These are phyloP conservation scores for Carpinus fangiana DNA, from an alignment of 306 rosid genomes.

Conservation along the genomic window DNA sequence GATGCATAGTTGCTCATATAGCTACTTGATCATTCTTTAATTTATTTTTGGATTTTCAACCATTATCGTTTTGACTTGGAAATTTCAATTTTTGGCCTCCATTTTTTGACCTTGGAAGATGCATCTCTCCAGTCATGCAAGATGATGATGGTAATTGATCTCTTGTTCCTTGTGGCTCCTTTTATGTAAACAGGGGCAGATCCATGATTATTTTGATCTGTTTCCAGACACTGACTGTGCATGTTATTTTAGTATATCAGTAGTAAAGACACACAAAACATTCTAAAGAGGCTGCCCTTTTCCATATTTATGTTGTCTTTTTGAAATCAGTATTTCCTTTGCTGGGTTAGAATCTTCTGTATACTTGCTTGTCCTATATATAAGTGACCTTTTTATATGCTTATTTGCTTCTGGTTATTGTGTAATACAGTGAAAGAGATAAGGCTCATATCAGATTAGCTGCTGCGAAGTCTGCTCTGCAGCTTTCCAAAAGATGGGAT, in stretches of 20 bases:
- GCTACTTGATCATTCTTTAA: too few relatives aligned
- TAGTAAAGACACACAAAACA: neutral
- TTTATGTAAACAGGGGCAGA: too few relatives aligned
- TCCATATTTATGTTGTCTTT: neutral
- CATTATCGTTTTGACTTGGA: too few relatives aligned
- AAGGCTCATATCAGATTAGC: conserved; percentile 64
- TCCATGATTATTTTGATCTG: neutral
- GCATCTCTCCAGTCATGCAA: too few relatives aligned
- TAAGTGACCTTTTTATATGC: neutral
- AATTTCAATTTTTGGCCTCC: too few relatives aligned
- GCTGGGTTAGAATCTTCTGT: neutral
- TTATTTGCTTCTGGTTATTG: conserved; percentile 23
- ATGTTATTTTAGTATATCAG: neutral
- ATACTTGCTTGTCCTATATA: neutral
- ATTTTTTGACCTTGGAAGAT: too few relatives aligned
- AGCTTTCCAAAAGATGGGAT: conserved; percentile 86
- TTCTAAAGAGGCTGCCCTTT: neutral
- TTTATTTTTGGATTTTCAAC: too few relatives aligned
- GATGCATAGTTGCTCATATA: too few relatives aligned
- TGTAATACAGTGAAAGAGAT: conserved; percentile 54
- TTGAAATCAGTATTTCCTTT: neutral
- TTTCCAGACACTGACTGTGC: neutral
- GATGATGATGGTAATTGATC: too few relatives aligned
- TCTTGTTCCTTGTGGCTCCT: too few relatives aligned
- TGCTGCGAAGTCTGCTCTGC: conserved; percentile 83